Conservation (phyloP, 805 yeast species). For the Priceomyces castillae region DNA sequence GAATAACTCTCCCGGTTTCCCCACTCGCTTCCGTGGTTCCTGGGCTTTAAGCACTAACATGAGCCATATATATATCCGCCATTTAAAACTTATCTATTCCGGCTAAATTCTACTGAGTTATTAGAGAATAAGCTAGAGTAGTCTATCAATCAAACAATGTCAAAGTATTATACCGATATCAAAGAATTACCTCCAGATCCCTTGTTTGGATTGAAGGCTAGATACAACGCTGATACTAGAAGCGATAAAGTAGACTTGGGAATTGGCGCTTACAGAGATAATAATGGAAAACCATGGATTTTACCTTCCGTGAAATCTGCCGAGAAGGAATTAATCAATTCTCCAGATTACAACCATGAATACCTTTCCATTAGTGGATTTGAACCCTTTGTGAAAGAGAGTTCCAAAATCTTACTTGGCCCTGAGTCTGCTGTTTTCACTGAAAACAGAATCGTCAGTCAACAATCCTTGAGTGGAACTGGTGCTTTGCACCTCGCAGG, state of each 20-base stretch:
- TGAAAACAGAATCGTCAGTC: conserved; percentile 54
- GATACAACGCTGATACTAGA: conserved; percentile 58
- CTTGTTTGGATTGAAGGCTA: conserved; percentile 73
- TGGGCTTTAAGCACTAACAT: neutral
- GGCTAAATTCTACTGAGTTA: neutral
- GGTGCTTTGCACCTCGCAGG: conserved; percentile 92
- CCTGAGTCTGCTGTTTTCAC: conserved; percentile 49
- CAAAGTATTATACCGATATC: conserved; percentile 46
- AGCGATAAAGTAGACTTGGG: conserved; percentile 77
- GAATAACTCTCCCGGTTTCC: neutral
- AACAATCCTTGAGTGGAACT: conserved; percentile 82
- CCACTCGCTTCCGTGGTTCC: neutral
- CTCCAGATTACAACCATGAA: conserved; percentile 75
- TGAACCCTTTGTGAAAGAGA: conserved; percentile 62
- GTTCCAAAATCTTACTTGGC: conserved; percentile 74
- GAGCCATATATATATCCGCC: neutral
- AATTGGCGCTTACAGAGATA: conserved; percentile 76
- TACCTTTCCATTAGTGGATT: conserved; percentile 82
- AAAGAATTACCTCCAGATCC: conserved; percentile 81
- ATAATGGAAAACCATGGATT: conserved; percentile 68
- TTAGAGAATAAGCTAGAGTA: neutral
- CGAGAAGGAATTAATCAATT: conserved; percentile 58
- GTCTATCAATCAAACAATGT: conserved; percentile 21
- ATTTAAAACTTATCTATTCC: neutral
- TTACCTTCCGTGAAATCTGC: conserved; percentile 68